Conservation (phyloP, 176 grass and related monocot species). For the Lolium rigidum region DNA sequence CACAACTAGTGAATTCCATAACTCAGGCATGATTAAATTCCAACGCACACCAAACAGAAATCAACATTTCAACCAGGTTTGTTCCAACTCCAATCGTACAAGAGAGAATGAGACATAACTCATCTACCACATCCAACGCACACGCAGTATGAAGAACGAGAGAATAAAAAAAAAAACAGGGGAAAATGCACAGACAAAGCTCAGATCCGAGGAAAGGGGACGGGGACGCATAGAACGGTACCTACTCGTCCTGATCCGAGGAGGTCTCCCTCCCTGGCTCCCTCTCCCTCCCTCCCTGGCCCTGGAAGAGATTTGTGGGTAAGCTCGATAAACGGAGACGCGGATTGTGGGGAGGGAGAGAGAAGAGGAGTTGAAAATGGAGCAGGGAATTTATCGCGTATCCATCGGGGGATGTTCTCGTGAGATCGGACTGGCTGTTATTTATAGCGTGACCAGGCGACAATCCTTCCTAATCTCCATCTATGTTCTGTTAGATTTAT, state of each 20-base stretch:
- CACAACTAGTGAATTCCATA: not conserved
- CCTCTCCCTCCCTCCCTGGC: not conserved
- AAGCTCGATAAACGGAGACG: not conserved
- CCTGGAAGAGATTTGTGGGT: not conserved
- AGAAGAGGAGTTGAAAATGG: not conserved
- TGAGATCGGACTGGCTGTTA: not conserved
- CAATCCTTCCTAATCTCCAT: constrained; percentile 9
- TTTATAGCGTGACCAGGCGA: not conserved
- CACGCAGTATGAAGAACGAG: not conserved
- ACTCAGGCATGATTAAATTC: not conserved
- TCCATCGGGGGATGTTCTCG: not conserved
- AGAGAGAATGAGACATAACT: not conserved
- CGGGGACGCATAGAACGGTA: not conserved
- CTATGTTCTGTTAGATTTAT: not conserved
- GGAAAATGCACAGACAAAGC: not conserved
- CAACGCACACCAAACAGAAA: not conserved
- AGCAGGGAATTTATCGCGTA: not conserved
- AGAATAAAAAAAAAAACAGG: not conserved
- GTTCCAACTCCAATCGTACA: not conserved
- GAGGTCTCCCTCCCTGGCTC: not conserved
- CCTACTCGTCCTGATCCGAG: not conserved
- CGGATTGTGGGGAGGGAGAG: not conserved
- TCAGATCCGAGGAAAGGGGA: constrained; percentile 6
- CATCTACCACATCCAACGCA: not conserved
- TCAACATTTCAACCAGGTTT: not conserved